phyloP scores from a whole-genome alignment of 495 filamentous ascomycete species.

The Articulospora tetracladia region DNA sequence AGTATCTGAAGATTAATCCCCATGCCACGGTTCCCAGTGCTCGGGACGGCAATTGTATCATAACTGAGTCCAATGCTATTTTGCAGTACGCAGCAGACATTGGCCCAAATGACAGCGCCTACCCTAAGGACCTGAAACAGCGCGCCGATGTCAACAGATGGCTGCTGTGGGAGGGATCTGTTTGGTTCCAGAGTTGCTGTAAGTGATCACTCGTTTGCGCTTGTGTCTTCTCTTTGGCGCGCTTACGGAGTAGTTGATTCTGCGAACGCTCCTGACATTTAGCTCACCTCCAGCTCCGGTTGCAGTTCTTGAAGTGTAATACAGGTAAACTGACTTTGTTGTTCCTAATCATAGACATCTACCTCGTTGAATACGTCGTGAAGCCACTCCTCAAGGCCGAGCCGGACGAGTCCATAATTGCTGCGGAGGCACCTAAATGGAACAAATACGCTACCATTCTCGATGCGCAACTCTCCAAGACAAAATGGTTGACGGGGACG shows the following conservation, averaged over 20 bases:
- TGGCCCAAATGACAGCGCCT: conserved; percentile 11
- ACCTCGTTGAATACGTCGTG: conserved; percentile 31
- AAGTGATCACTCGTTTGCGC: background rate
- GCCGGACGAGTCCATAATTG: conserved; percentile 27
- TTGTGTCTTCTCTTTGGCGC: conserved; percentile 14
- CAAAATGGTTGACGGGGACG: conserved; percentile 30
- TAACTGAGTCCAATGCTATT: conserved; percentile 36
- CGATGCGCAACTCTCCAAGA: conserved; percentile 27
- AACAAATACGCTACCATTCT: conserved; percentile 29
- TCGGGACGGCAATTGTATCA: conserved; percentile 24
- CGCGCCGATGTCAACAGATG: conserved; percentile 29
- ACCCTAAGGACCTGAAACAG: conserved; percentile 29
- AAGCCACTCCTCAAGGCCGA: conserved; percentile 27
- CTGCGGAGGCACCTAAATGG: conserved; percentile 21
- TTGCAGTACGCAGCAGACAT: conserved; percentile 30
- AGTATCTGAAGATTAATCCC: conserved; percentile 31
- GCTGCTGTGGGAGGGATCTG: conserved; percentile 30
- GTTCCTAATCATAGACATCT: conserved; percentile 24
- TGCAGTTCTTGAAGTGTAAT: too few relatives aligned
- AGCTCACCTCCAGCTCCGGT: too few relatives aligned
- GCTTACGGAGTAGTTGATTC: too few relatives aligned
- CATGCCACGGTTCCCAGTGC: conserved; percentile 30
- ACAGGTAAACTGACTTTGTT: too few relatives aligned
- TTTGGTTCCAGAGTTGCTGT: conserved; percentile 10
- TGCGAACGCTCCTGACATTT: too few relatives aligned